These are phyloP conservation scores for Chalciporus sp. DNA, from an alignment of 1,284 basidiomycete genomes.

Conservation along the genomic window DNA sequence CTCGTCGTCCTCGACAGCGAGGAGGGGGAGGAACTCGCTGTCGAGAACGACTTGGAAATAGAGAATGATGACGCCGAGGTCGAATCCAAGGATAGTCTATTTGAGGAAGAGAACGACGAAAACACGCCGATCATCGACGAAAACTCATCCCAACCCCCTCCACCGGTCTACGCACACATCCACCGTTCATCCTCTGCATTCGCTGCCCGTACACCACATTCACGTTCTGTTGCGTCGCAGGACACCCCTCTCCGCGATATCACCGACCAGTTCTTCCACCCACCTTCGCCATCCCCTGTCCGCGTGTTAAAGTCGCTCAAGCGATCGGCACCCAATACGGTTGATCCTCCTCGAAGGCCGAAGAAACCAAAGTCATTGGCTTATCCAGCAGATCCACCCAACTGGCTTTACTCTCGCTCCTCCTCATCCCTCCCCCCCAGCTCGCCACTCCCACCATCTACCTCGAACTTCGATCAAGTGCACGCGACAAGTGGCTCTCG, in stretches of 20 bases:
- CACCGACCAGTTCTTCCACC: conserved; percentile 38
- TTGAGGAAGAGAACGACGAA: conserved; percentile 29
- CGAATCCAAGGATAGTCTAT: not conserved
- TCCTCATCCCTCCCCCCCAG: conserved; percentile 37
- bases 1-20: not conserved
- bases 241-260: conserved; percentile 33
- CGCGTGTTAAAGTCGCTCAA: conserved; percentile 25
- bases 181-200: conserved; percentile 20
- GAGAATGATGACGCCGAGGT: conserved; percentile 13
- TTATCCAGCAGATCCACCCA: conserved; percentile 35
- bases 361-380: conserved; percentile 36
- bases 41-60: conserved; percentile 16
- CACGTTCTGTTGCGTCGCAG: conserved; percentile 19
- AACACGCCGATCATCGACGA: conserved; percentile 22
- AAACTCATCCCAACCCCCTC: conserved; percentile 5
- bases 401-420: conserved; percentile 28
- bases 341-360: conserved; percentile 34
- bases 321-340: conserved; percentile 10
- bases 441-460: conserved; percentile 33
- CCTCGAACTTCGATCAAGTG: conserved; percentile 15
- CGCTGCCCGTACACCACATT: conserved; percentile 22
- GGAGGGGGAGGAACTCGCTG: conserved; percentile 9
- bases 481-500: not conserved
- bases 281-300: conserved; percentile 34
- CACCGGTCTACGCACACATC: conserved; percentile 7